phyloP scores from a whole-genome alignment of 202 grass and related monocot genomes.

The Carex arenaria region DNA sequence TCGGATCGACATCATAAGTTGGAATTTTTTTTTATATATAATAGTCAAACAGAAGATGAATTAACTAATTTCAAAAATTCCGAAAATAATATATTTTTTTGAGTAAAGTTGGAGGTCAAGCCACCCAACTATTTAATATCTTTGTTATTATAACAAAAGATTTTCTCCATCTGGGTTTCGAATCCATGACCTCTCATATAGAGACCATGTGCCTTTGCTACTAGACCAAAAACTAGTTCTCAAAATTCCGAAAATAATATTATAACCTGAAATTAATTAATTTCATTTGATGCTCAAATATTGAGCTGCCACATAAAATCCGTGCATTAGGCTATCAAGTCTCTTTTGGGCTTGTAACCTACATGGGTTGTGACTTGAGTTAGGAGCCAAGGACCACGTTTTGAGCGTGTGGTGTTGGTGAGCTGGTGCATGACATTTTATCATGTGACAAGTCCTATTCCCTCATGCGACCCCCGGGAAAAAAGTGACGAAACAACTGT shows the following conservation, averaged over 20 bases:
- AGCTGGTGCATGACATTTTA: background rate
- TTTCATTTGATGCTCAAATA: background rate
- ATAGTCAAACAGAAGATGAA: too few species aligned
- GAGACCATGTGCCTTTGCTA: too few species aligned
- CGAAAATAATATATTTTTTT: too few species aligned
- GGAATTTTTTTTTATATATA: too few species aligned
- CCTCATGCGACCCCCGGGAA: background rate
- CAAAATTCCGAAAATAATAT: too few species aligned
- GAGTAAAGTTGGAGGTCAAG: too few species aligned
- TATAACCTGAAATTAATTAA: background rate
- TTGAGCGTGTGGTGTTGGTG: slow-evolving; percentile 8
- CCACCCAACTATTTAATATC: too few species aligned
- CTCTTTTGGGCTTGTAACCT: background rate
- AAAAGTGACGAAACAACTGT: background rate
- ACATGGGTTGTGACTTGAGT: background rate
- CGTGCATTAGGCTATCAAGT: background rate
- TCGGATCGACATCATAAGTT: too few species aligned
- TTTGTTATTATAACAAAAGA: too few species aligned
- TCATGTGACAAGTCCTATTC: background rate
- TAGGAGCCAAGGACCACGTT: background rate
- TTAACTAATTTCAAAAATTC: background rate
- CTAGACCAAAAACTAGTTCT: too few species aligned
- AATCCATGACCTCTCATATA: too few species aligned
- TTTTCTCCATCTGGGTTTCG: too few species aligned
- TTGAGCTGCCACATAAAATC: background rate